These are phyloP conservation scores for Diutina mesorugosa DNA, from an alignment of 1,139 yeast species.

Conservation along the genomic window DNA sequence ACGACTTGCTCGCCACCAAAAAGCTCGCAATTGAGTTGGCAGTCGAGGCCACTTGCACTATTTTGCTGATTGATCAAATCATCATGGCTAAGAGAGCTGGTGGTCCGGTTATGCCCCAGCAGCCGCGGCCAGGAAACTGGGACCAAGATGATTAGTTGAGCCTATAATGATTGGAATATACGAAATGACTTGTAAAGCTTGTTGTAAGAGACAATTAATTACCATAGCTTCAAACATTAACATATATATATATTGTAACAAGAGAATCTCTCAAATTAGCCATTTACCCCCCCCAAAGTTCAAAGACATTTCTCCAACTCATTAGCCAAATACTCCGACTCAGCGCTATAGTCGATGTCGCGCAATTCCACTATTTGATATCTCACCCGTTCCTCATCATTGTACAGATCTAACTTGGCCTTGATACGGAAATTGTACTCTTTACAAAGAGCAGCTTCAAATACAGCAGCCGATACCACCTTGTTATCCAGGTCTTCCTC, in stretches of 20 bases:
- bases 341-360: conserved; percentile 47
- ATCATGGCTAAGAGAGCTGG: conserved; percentile 95
- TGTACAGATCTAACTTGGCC: conserved; percentile 76
- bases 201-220: neutral
- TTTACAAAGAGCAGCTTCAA: conserved; percentile 46
- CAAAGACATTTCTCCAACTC: conserved; percentile 29
- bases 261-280: neutral
- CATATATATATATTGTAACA: conserved; percentile 2
- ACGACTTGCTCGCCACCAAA: conserved; percentile 72
- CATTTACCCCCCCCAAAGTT: neutral
- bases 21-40: conserved; percentile 85
- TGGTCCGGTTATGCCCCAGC: conserved; percentile 87
- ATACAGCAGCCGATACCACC: conserved; percentile 29
- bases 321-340: conserved; percentile 45
- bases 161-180: neutral
- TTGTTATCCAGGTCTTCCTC: conserved; percentile 22
- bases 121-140: conserved; percentile 91
- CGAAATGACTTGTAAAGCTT: neutral
- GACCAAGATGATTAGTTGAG: conserved; percentile 68
- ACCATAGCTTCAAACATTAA: conserved; percentile 2
- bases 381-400: conserved; percentile 67
- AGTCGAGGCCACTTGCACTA: conserved; percentile 89
- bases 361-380: conserved; percentile 49
- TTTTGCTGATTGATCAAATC: conserved; percentile 80
- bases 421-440: conserved; percentile 65